Conservation (phyloP, 805 yeast species). For the Metschnikowia lunata region DNA sequence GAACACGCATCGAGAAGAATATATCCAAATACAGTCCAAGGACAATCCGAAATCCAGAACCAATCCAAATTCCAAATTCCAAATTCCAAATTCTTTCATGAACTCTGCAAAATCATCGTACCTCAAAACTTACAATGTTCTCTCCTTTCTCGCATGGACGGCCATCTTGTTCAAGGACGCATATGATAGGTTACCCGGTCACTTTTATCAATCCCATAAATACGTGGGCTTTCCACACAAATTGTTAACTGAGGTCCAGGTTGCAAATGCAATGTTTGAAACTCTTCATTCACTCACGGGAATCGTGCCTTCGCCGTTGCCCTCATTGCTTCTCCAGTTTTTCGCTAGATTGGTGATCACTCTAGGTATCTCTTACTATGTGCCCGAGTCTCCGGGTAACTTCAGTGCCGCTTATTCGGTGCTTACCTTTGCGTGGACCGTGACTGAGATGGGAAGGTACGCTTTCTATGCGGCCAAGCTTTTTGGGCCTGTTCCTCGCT, state of each 20-base stretch:
- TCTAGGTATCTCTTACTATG: constrained; percentile 23
- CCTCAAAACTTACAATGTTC: constrained; percentile 17
- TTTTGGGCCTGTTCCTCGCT: constrained; percentile 14
- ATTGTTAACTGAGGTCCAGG: constrained; percentile 23
- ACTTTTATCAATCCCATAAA: constrained; percentile 5
- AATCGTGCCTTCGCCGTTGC: constrained; percentile 25
- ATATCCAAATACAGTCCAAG: no score
- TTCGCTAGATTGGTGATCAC: constrained; percentile 28
- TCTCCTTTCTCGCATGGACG: constrained; percentile 18
- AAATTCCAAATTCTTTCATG: no score
- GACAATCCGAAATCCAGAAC: no score
- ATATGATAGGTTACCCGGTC: constrained; percentile 10
- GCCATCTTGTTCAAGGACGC: constrained; percentile 13
- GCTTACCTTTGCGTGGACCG: constrained; percentile 27
- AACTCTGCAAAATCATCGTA: not conserved
- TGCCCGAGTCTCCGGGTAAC: constrained; percentile 31
- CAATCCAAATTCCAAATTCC: no score
- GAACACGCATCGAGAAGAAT: no score
- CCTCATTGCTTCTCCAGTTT: constrained; percentile 25
- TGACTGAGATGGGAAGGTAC: constrained; percentile 28
- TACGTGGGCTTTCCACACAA: constrained; percentile 26
- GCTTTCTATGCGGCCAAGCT: constrained; percentile 23
- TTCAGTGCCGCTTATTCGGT: constrained; percentile 19
- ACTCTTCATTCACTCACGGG: constrained; percentile 22
- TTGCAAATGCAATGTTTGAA: constrained; percentile 25